phyloP scores from a whole-genome alignment of 148 eudicot genomes.

The Vaccinium corymbosum region DNA sequence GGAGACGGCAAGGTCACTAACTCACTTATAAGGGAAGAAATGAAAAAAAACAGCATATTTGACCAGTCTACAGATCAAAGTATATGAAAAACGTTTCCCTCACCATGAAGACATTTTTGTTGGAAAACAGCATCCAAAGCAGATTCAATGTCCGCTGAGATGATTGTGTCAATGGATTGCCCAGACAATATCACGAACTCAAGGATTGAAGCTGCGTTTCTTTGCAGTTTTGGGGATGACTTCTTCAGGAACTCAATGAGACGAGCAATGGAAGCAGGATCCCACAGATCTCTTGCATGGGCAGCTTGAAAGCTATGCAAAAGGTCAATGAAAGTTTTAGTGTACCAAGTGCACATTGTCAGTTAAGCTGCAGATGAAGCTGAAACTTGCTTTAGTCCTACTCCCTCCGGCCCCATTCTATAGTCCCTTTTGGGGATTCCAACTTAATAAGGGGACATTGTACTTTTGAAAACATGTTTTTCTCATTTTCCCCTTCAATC shows the following conservation, averaged over 20 bases:
- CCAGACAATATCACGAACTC: conserved; percentile 53
- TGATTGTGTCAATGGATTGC: conserved; percentile 34
- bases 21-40: conserved; percentile 1
- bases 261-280: conserved; percentile 43
- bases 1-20: neutral
- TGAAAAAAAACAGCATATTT: conserved; percentile 1
- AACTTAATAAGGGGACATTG: no score
- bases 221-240: conserved; percentile 46
- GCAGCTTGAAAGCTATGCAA: conserved; percentile 33
- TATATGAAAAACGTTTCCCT: neutral
- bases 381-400: neutral
- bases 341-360: neutral
- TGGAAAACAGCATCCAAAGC: conserved; percentile 50
- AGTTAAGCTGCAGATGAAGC: neutral
- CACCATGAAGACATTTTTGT: conserved; percentile 55
- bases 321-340: neutral
- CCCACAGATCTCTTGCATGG: conserved; percentile 34
- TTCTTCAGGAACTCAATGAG: conserved; percentile 53
- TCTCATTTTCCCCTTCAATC: no score
- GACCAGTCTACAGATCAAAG: neutral
- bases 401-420: no score
- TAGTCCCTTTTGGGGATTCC: no score
- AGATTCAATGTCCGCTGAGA: conserved; percentile 47
- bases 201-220: conserved; percentile 68
- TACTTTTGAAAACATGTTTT: no score